These are phyloP conservation scores for Aspergillus cejpii DNA, from an alignment of 2,329 filamentous ascomycete species.

Conservation along the genomic window DNA sequence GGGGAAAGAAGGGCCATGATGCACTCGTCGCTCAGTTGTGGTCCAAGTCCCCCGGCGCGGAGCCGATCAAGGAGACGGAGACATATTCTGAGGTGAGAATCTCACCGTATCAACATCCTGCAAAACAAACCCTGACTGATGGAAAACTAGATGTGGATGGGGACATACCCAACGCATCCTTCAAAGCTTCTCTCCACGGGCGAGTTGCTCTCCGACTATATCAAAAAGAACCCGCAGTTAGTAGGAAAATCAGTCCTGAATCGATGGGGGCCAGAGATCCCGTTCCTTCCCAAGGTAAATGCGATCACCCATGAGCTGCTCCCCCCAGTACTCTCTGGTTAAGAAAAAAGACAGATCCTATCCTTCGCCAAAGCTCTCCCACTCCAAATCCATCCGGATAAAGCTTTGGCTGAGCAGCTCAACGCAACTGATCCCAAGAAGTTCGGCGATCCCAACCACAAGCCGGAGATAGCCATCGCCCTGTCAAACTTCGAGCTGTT, in stretches of 20 bases:
- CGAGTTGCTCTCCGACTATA: constrained; percentile 57
- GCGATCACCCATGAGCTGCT: too few relatives aligned
- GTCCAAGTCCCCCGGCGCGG: constrained; percentile 56
- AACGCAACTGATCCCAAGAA: constrained; percentile 58
- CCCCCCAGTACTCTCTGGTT: neutral
- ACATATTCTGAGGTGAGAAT: constrained; percentile 53
- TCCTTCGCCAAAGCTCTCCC: constrained; percentile 70
- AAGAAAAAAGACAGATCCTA: constrained; percentile 48
- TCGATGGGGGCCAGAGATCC: constrained; percentile 59
- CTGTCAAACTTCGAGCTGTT: constrained; percentile 68
- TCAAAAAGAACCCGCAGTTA: constrained; percentile 58
- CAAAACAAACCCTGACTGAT: neutral
- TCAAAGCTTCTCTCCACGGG: constrained; percentile 57
- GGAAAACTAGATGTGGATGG: constrained; percentile 61
- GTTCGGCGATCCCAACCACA: constrained; percentile 69
- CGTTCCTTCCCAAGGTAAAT: constrained; percentile 62
- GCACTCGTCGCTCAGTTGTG: constrained; percentile 62
- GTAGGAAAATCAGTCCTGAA: constrained; percentile 57
- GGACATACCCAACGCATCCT: constrained; percentile 65
- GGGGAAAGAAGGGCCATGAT: constrained; percentile 61
- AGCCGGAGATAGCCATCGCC: constrained; percentile 71
- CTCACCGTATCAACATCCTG: neutral
- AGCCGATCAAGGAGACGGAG: constrained; percentile 59
- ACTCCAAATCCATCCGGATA: constrained; percentile 68
- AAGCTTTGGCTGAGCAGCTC: constrained; percentile 56